Percentiles rank a stretch among this genome's conserved stretches.
phyloP scores from a whole-genome alignment of 225 moss, liverwort and hornwort genomes.

The Thuidium tamariscinum region DNA sequence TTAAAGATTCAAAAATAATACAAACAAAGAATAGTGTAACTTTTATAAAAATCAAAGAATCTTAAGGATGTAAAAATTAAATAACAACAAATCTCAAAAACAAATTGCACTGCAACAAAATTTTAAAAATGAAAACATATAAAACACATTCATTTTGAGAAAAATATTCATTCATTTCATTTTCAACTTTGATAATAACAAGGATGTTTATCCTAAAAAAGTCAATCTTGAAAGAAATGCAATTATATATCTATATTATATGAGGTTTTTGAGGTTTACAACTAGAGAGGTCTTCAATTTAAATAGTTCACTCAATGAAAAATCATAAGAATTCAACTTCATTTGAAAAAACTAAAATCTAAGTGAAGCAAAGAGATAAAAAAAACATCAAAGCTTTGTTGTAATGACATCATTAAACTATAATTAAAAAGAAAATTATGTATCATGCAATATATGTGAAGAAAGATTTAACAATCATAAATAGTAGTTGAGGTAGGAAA shows the following conservation, averaged over 20 bases:
- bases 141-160: not conserved
- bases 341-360: not conserved
- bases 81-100: not conserved
- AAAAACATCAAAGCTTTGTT: not conserved
- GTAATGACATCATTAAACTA: not conserved
- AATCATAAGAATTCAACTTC: not conserved
- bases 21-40: fast-evolving
- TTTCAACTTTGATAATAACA: too few species aligned
- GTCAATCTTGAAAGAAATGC: not conserved
- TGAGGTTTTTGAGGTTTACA: not conserved
- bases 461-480: not conserved
- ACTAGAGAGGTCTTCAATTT: not conserved
- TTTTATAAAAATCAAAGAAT: not conserved
- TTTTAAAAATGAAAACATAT: not conserved
- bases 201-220: not conserved
- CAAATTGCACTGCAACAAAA: not conserved
- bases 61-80: not conserved
- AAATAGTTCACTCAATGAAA: not conserved
- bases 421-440: not conserved
- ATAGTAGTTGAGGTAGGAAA: not conserved
- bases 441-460: not conserved
- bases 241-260: too few species aligned
- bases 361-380: not conserved
- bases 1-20: not conserved
- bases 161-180: not conserved